Percentiles rank a stretch among this genome's conserved stretches.
These are phyloP conservation scores for Baorangia bicolor DNA, from an alignment of 768 basidiomycete species.

Conservation along the genomic window DNA sequence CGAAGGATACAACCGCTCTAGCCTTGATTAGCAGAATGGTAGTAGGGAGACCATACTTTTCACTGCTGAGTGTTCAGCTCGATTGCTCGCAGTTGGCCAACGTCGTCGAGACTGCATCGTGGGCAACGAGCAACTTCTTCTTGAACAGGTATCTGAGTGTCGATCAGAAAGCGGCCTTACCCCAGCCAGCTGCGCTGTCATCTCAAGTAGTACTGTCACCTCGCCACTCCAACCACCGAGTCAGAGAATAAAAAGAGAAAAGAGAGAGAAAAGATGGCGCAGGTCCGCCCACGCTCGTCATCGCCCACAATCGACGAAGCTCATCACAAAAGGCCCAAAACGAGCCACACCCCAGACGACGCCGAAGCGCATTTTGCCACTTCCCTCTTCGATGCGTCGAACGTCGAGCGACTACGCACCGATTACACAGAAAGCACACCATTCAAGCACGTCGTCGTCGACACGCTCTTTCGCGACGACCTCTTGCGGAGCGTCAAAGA, in stretches of 20 bases:
- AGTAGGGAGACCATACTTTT: neutral
- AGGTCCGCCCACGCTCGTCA: conserved; percentile 46
- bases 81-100: neutral
- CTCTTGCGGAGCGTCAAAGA: conserved; percentile 79
- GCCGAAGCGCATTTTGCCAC: conserved; percentile 27
- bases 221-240: neutral
- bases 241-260: neutral
- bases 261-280: conserved; percentile 37
- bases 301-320: conserved; percentile 36
- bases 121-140: neutral
- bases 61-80: neutral
- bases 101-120: neutral
- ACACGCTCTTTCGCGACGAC: conserved; percentile 80
- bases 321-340: conserved; percentile 38
- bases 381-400: conserved; percentile 56
- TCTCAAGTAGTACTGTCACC: neutral
- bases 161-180: neutral
- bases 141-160: neutral
- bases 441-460: conserved; percentile 80
- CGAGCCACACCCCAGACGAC: conserved; percentile 30
- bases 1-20: neutral
- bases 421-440: conserved; percentile 62
- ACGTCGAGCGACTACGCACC: conserved; percentile 52
- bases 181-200: neutral
- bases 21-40: neutral